Percentiles rank a stretch among this genome's conserved stretches.
Conservation (phyloP, 805 yeast genomes). For the Ogataea trehaloabstinens region DNA sequence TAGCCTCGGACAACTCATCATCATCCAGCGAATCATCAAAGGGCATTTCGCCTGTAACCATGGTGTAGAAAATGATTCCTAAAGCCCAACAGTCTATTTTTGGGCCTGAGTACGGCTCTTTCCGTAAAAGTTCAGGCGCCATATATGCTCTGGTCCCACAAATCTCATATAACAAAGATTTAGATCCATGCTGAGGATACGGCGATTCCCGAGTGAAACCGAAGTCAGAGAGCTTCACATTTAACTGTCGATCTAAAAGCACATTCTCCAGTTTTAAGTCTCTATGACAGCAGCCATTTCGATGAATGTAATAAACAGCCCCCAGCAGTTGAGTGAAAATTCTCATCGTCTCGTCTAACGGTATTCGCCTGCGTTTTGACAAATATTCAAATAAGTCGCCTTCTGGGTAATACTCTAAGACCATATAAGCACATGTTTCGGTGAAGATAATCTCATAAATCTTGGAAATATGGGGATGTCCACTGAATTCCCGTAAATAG, state of each 20-base stretch:
- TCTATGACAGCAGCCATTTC: slow-evolving; percentile 75
- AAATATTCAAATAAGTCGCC: slow-evolving; percentile 72
- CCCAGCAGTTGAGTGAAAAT: slow-evolving; percentile 66
- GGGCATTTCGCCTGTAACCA: slow-evolving; percentile 86
- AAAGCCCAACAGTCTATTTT: slow-evolving; percentile 89
- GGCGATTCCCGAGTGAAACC: slow-evolving; percentile 85
- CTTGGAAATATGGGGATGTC: slow-evolving; percentile 79
- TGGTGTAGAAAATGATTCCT: slow-evolving; percentile 84
- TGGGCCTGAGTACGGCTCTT: slow-evolving; percentile 72
- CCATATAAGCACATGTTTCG: slow-evolving; percentile 81
- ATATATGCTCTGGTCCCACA: slow-evolving; percentile 95
- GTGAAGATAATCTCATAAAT: slow-evolving; percentile 84
- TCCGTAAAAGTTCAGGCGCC: slow-evolving; percentile 87
- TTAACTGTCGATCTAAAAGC: slow-evolving; percentile 51
- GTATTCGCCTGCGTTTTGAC: slow-evolving; percentile 49
- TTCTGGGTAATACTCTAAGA: slow-evolving; percentile 84
- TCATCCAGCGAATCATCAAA: slow-evolving; percentile 72
- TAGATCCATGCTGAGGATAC: slow-evolving; percentile 23
- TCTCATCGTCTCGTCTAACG: slow-evolving; percentile 46
- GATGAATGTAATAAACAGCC: slow-evolving; percentile 72
- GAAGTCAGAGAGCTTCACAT: slow-evolving; percentile 83
- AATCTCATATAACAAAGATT: slow-evolving; percentile 62
- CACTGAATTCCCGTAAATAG: slow-evolving; percentile 73
- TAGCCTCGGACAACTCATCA: slow-evolving; percentile 58
- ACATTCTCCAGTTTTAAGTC: slow-evolving; percentile 84